Evolutionary conservation across 176 grass and related monocot genomes (phyloP).

Genomic region (Juncus inflexus): DNA sequence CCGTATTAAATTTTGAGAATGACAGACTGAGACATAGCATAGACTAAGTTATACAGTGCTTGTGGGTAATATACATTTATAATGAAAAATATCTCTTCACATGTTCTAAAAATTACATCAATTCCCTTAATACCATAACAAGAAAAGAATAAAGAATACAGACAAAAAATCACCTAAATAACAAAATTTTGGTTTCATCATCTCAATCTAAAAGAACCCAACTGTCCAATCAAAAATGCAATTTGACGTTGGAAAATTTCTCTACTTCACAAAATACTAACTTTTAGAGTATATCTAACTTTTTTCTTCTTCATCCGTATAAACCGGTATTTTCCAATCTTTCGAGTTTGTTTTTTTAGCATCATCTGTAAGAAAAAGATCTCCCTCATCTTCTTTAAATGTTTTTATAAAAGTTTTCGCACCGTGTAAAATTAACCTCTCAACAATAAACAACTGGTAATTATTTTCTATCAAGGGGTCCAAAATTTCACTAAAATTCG

Average conservation of each 20-base stretch:
- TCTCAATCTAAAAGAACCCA: background rate
- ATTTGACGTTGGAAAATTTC: too few relatives aligned
- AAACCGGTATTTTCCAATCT: constrained; percentile 75
- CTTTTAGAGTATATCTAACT: background rate
- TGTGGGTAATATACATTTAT: too few relatives aligned
- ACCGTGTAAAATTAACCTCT: constrained; percentile 84
- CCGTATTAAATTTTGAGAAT: too few relatives aligned
- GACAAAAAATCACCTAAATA: background rate
- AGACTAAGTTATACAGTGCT: too few relatives aligned
- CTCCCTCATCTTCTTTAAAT: constrained; percentile 73
- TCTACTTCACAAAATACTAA: too few relatives aligned
- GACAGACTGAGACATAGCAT: too few relatives aligned
- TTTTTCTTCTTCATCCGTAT: constrained; percentile 45
- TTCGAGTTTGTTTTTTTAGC: constrained; percentile 74
- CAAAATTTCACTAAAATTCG: constrained; percentile 78
- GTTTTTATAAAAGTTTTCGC: constrained; percentile 85
- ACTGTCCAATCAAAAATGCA: too few relatives aligned
- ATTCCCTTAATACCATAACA: too few relatives aligned
- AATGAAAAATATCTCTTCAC: too few relatives aligned
- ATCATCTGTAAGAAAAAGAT: constrained; percentile 79
- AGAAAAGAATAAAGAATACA: constrained; percentile 5
- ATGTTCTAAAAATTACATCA: too few relatives aligned
- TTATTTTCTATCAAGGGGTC: constrained; percentile 66
- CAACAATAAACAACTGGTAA: constrained; percentile 88
- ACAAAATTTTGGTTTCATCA: background rate